Evolutionary conservation across 2,329 filamentous ascomycete genomes (phyloP), one percentile per base, ranked within the genome.

Genomic region (Penicillium verrucosum): DNA sequence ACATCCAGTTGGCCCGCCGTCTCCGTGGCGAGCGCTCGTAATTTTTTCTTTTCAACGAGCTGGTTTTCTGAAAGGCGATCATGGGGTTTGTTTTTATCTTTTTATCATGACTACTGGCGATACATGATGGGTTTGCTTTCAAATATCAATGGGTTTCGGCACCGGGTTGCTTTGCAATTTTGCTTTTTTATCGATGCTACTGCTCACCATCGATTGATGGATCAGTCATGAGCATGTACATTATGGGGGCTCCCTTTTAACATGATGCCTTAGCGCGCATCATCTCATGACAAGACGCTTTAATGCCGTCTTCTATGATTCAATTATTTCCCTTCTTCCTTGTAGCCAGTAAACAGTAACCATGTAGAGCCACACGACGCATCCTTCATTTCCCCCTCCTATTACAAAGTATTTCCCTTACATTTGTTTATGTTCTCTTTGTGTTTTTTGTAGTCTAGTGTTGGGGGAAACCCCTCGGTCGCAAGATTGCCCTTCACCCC

Each of bases 1-100:
- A 97, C 72, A 97, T 97, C 75, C 93, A 97, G 81, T 87, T 97
- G 49, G 92, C 93, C 72, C 89, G 94, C 69, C 90, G 94, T 73
- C 90, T 99, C 74, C 90, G 94, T 73, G 94, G 94, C 67, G 92
- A 94, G 83, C 89, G 90, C 78, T 92, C 90, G 83, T 93, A 85
- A 63, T 68, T 63, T 68, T 62, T 63, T 70, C 62, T 62, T 68
- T 70, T 66, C 65, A 63, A 70, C 60, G 54, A 56, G 54, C 48
- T 56, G 54, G 48, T 16, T 70, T 71, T 60, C 68, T 71, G 72
- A 69, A 72, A 67, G 73, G 73, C 73, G 73, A 75, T 74, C 61
- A 70, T 53, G 71, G 73, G 72, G 70, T 70, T 73, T 69, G 61
- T 60, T 66, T 66, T 68, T 68, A 63, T 70, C 59, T 64, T 68